A percentile compares a stretch with the other conserved stretches of the same genome.
phyloP scores from a whole-genome alignment of 768 basidiomycete species.

The Serendipita indica region DNA sequence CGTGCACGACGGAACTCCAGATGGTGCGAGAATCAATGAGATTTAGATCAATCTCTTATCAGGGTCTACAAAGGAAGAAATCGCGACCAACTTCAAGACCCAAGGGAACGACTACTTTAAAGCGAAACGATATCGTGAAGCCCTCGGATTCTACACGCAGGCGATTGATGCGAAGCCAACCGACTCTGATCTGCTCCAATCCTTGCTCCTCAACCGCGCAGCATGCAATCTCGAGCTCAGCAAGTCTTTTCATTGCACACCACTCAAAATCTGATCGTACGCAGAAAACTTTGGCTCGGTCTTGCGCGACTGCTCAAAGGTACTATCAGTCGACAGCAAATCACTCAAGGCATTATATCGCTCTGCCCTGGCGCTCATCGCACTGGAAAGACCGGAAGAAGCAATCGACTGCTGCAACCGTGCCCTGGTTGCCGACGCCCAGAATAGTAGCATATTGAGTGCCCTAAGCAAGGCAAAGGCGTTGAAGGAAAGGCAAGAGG shows the following conservation, averaged over 20 bases:
- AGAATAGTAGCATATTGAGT: constrained; percentile 39
- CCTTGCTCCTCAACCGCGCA: constrained; percentile 75
- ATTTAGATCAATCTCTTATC: not conserved
- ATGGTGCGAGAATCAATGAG: constrained; percentile 46
- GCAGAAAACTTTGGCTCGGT: constrained; percentile 81
- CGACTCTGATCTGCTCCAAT: constrained; percentile 40
- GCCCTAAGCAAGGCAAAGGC: constrained; percentile 23
- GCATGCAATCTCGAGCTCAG: constrained; percentile 85
- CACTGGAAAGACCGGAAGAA: constrained; percentile 63
- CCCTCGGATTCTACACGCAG: constrained; percentile 77
- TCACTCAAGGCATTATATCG: constrained; percentile 81
- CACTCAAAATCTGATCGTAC: not conserved
- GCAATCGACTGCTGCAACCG: constrained; percentile 67
- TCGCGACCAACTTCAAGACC: constrained; percentile 84
- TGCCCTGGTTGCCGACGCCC: constrained; percentile 44
- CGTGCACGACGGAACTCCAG: constrained; percentile 77
- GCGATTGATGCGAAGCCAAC: constrained; percentile 75
- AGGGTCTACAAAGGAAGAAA: constrained; percentile 38
- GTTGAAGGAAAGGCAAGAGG: constrained; percentile 30
- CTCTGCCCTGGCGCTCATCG: constrained; percentile 60
- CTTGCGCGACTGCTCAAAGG: constrained; percentile 69
- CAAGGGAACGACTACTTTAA: constrained; percentile 93
- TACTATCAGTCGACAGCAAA: constrained; percentile 41
- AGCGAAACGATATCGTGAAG: constrained; percentile 75
- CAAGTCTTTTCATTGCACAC: constrained; percentile 25